phyloP scores from a whole-genome alignment of 495 filamentous ascomycete genomes.

The Hypoxylon intermedium region DNA sequence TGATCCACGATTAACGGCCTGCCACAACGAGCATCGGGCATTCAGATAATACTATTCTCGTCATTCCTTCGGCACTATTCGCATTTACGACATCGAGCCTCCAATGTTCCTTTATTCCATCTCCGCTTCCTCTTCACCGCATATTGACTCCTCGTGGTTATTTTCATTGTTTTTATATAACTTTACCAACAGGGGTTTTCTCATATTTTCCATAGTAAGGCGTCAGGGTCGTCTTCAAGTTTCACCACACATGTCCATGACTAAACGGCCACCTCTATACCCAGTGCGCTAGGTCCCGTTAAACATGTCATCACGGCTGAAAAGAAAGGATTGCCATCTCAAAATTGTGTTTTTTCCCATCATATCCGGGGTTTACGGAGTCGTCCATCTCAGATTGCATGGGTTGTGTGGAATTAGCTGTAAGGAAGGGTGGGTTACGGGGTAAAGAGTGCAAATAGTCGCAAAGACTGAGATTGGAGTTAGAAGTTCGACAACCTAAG shows the following conservation, averaged over 20 bases:
- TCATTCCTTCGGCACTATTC: constrained; percentile 32
- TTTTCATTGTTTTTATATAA: constrained; percentile 15
- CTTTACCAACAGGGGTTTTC: constrained; percentile 12
- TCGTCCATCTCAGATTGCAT: constrained; percentile 9
- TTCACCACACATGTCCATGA: constrained; percentile 19
- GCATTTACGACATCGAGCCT: constrained; percentile 24
- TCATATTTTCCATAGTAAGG: constrained; percentile 14
- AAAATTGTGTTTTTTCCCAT: constrained; percentile 13
- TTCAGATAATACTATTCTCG: constrained; percentile 28
- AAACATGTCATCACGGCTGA: constrained; percentile 31
- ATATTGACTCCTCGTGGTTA: constrained; percentile 8
- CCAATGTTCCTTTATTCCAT: constrained; percentile 24
- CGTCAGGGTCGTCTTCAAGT: constrained; percentile 20
- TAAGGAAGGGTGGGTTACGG: constrained; percentile 1
- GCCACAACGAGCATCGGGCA: constrained; percentile 39
- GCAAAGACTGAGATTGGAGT: constrained; percentile 13
- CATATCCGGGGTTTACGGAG: constrained; percentile 13
- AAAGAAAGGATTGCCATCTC: constrained; percentile 22
- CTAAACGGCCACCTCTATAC: constrained; percentile 44
- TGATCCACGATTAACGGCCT: constrained; percentile 44
- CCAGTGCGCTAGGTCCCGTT: constrained; percentile 45
- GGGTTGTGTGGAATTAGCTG: constrained; percentile 12
- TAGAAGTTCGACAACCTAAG: constrained; percentile 9
- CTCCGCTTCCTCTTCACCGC: not conserved
- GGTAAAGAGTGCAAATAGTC: constrained; percentile 26